A percentile compares a stretch with the other conserved stretches of the same genome.
Conservation (phyloP, 108 stramenopile species). For the Mediolabrus comicus region DNA sequence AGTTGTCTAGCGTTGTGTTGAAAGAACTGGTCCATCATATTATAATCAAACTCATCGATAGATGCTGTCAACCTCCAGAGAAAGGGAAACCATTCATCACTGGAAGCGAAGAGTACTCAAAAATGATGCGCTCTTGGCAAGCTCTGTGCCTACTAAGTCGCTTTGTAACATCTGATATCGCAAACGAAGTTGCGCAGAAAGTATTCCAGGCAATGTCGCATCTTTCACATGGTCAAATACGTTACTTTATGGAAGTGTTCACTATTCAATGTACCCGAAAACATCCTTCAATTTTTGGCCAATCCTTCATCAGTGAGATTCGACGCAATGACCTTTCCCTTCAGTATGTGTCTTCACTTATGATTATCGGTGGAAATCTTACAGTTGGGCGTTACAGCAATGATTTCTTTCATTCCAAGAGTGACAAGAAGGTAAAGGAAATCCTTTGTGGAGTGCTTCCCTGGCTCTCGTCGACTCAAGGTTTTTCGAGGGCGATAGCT, state of each 20-base stretch:
- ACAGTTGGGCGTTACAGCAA: conserved; percentile 65
- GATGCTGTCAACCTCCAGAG: conserved; percentile 39
- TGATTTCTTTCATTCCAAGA: conserved; percentile 50
- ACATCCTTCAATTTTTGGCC: conserved; percentile 60
- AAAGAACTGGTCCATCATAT: conserved; percentile 59
- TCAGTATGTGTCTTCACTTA: conserved; percentile 74
- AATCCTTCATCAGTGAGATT: conserved; percentile 55
- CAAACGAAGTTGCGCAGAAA: conserved; percentile 46
- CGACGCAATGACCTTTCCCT: conserved; percentile 59
- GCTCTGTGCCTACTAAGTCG: conserved; percentile 69
- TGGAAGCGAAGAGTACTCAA: conserved; percentile 68
- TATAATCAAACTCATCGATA: conserved; percentile 59
- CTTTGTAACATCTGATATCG: conserved; percentile 73
- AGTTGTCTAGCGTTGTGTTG: conserved; percentile 50
- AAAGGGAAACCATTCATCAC: conserved; percentile 57
- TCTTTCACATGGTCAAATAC: conserved; percentile 71
- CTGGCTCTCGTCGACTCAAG: conserved; percentile 87
- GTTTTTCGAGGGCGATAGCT: conserved; percentile 82
- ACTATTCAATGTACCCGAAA: conserved; percentile 67
- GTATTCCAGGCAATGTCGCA: conserved; percentile 59
- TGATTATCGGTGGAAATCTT: conserved; percentile 81
- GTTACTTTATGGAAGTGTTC: conserved; percentile 84
- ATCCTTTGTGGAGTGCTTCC: conserved; percentile 72
- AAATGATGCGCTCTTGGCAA: conserved; percentile 79
- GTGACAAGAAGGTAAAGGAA: conserved; percentile 45